phyloP scores from a whole-genome alignment of 805 yeast species.

The Candida manassasensis region DNA sequence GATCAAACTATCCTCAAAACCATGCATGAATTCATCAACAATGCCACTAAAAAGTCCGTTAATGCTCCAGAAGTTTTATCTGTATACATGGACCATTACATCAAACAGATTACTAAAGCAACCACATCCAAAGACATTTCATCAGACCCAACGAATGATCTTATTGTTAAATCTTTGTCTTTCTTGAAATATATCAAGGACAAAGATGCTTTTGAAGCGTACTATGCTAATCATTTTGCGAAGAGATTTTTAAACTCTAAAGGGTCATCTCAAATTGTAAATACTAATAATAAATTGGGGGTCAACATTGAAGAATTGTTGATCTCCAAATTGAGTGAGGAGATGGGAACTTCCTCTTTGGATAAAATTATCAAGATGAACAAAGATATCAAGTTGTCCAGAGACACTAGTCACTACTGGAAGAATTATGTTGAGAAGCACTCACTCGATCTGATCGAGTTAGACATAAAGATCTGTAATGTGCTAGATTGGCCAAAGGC shows the following conservation, averaged over 20 bases:
- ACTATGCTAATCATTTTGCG: conserved; percentile 82
- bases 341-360: conserved; percentile 75
- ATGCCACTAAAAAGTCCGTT: conserved; percentile 29
- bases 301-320: conserved; percentile 66
- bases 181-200: conserved; percentile 70
- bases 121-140: conserved; percentile 8
- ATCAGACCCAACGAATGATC: conserved; percentile 25
- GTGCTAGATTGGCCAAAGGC: conserved; percentile 43
- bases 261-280: conserved; percentile 12
- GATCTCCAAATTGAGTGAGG: conserved; percentile 64
- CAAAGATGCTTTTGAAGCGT: conserved; percentile 80
- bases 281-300: conserved; percentile 33
- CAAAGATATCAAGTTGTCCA: conserved; percentile 59
- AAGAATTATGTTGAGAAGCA: conserved; percentile 14
- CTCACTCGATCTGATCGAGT: conserved; percentile 19
- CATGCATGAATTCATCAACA: conserved; percentile 57
- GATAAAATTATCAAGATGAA: conserved; percentile 84
- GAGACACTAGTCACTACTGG: conserved; percentile 38
- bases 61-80: conserved; percentile 39
- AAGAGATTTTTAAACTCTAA: conserved; percentile 55
- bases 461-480: conserved; percentile 41
- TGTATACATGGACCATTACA: conserved; percentile 36
- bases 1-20: conserved; percentile 56
- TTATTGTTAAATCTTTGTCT: conserved; percentile 51
- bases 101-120: conserved; percentile 31